phyloP scores from a whole-genome alignment of 495 filamentous ascomycete species.

The Penicillium egyptiacum region DNA sequence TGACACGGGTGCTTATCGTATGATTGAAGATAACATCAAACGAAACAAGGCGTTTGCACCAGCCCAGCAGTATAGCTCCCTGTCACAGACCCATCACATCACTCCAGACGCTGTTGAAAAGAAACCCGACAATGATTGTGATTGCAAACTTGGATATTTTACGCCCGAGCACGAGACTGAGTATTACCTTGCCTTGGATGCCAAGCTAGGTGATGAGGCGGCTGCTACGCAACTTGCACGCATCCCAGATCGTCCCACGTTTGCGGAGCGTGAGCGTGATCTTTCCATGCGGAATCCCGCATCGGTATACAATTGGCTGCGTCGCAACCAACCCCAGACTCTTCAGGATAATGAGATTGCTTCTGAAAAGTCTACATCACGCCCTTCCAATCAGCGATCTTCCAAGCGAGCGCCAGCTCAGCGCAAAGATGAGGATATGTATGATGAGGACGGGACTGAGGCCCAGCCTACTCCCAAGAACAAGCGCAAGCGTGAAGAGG shows the following conservation, averaged over 20 bases:
- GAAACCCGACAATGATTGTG: constrained; percentile 17
- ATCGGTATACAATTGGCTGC: constrained; percentile 88
- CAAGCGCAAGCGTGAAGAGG: constrained; percentile 65
- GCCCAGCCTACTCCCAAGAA: constrained; percentile 43
- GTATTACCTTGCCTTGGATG: constrained; percentile 70
- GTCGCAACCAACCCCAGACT: constrained; percentile 76
- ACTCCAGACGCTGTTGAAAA: constrained; percentile 17
- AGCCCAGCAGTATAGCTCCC: constrained; percentile 32
- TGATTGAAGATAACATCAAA: constrained; percentile 43
- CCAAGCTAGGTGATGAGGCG: constrained; percentile 54
- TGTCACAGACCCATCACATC: constrained; percentile 37
- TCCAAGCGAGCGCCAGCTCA: constrained; percentile 42
- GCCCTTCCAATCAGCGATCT: constrained; percentile 40
- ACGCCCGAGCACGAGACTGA: constrained; percentile 78
- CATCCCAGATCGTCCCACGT: constrained; percentile 40
- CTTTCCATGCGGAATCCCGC: constrained; percentile 72
- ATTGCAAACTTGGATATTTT: constrained; percentile 56
- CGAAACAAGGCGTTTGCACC: constrained; percentile 43
- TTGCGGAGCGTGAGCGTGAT: constrained; percentile 56
- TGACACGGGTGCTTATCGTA: constrained; percentile 35
- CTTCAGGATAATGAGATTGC: constrained; percentile 72
- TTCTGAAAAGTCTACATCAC: constrained; percentile 58
- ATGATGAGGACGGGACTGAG: constrained; percentile 55
- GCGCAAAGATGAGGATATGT: constrained; percentile 51
- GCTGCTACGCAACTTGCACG: constrained; percentile 36